Evolutionary conservation across 2,329 filamentous ascomycete genomes (phyloP).

Genomic region (Sarocladiaceae sp.): DNA sequence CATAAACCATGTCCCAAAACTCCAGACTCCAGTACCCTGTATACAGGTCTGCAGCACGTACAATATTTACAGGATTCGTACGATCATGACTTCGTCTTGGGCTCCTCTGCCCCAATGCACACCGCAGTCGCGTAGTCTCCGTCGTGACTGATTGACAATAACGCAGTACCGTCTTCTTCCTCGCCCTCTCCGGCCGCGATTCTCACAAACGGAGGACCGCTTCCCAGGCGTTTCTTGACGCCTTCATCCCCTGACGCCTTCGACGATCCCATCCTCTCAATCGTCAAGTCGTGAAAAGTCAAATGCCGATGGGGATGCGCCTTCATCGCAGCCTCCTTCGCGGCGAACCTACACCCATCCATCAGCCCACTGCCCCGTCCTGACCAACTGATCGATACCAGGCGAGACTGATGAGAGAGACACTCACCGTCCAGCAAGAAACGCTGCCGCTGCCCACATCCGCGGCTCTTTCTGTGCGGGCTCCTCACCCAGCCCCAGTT

Average conservation of each 20-base stretch:
- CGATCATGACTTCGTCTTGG: too few species aligned
- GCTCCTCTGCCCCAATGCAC: constrained; percentile 44
- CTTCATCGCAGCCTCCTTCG: constrained; percentile 71
- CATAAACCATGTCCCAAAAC: too few species aligned
- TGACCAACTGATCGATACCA: background rate
- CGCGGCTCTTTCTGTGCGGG: constrained; percentile 17
- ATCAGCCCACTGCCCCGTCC: background rate
- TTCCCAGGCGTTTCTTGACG: constrained; percentile 20
- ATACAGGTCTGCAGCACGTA: too few species aligned
- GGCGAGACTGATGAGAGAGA: background rate
- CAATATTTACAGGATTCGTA: too few species aligned
- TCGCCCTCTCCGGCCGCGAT: constrained; percentile 25
- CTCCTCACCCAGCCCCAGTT: too few species aligned
- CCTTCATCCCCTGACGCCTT: constrained; percentile 12
- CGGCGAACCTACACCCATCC: constrained; percentile 48
- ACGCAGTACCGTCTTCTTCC: constrained; percentile 47
- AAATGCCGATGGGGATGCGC: constrained; percentile 55
- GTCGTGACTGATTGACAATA: constrained; percentile 83
- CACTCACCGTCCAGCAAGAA: constrained; percentile 38
- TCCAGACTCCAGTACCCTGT: too few species aligned
- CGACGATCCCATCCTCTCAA: constrained; percentile 24
- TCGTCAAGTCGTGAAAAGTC: constrained; percentile 55
- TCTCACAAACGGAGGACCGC: constrained; percentile 38
- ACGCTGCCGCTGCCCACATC: constrained; percentile 32
- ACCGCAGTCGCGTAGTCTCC: constrained; percentile 71